Evolutionary conservation across 371 early-diverging fungal genomes (phyloP).

Genomic region (Basidiobolus meristosporus): DNA sequence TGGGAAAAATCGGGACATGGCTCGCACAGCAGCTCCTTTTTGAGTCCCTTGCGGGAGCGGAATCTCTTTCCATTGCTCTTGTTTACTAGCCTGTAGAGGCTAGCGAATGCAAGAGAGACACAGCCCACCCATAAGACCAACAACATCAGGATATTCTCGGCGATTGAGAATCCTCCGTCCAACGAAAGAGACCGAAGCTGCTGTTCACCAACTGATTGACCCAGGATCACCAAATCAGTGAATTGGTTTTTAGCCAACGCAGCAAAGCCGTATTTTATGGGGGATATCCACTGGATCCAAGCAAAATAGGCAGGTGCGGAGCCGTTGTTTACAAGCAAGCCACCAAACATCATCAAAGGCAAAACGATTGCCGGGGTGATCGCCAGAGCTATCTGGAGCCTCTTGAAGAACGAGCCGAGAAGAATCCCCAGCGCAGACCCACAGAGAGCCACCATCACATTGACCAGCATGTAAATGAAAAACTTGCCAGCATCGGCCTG

Average conservation of each 20-base stretch:
- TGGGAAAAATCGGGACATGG: too few species aligned
- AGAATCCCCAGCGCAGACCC: constrained; percentile 25
- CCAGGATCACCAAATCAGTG: not conserved
- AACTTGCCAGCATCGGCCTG: constrained; percentile 15
- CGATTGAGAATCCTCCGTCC: too few species aligned
- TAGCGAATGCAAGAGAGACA: too few species aligned
- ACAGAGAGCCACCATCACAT: constrained; percentile 23
- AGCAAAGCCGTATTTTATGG: constrained; percentile 36
- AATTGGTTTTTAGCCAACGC: constrained; percentile 26
- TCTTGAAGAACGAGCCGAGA: constrained; percentile 16
- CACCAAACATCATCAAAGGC: constrained; percentile 19
- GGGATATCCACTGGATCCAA: constrained; percentile 38
- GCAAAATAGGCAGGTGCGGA: constrained; percentile 28
- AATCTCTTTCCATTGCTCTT: too few species aligned
- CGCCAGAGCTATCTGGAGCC: constrained; percentile 9
- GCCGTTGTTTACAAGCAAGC: constrained; percentile 31
- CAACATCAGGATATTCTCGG: too few species aligned
- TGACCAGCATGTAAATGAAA: constrained; percentile 15
- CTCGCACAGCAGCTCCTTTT: too few species aligned
- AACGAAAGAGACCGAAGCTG: too few species aligned
- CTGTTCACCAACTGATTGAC: too few species aligned
- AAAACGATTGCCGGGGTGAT: constrained; percentile 15
- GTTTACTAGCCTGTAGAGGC: too few species aligned
- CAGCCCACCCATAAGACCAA: too few species aligned
- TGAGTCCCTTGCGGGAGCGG: too few species aligned